These are phyloP conservation scores for Xanthoceras sorbifolium DNA, from an alignment of 345 rosid species.

Conservation along the genomic window DNA sequence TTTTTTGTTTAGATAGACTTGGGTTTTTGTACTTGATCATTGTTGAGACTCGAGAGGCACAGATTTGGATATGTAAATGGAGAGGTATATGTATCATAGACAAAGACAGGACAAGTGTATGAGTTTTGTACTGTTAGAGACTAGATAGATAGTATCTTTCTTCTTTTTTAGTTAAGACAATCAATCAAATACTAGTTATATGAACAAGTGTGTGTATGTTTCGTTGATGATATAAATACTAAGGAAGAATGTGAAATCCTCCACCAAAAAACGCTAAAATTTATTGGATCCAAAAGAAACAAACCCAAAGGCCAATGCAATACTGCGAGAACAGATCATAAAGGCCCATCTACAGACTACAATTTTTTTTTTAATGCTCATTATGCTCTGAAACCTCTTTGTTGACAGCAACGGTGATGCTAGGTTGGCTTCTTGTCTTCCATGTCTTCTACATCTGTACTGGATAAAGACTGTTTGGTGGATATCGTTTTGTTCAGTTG, in stretches of 20 bases:
- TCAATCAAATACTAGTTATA: neutral
- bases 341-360: neutral
- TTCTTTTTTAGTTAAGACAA: neutral
- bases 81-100: neutral
- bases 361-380: neutral
- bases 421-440: neutral
- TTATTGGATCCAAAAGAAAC: no score
- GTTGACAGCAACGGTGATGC: neutral
- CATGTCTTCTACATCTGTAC: neutral
- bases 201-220: neutral
- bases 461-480: neutral
- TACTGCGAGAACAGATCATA: no score
- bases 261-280: no score
- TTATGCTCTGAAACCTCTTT: neutral
- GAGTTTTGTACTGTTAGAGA: slow-evolving; percentile 8
- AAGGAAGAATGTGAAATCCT: neutral
- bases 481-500: no score
- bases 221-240: neutral
- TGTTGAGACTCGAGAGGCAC: neutral
- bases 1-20: neutral
- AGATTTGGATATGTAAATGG: neutral
- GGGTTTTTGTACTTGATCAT: neutral
- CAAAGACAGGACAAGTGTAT: neutral
- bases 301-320: no score
- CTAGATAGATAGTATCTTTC: neutral